A percentile compares a stretch with the other conserved stretches of the same genome.
phyloP scores from a whole-genome alignment of 805 yeast genomes.

The Starmerella apis region DNA sequence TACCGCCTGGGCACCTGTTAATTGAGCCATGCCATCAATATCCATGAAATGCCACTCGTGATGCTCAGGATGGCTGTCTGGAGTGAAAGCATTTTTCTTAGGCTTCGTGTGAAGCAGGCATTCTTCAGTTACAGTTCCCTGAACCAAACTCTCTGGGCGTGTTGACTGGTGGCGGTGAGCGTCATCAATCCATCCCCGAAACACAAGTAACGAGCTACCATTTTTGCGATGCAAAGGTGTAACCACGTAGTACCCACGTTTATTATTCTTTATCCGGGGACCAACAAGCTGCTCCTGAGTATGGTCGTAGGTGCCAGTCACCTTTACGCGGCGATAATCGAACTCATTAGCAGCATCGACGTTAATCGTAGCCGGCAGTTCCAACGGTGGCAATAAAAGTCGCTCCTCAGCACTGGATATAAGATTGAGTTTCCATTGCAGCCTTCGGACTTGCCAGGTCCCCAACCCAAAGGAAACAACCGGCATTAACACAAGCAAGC shows the following conservation, averaged over 20 bases:
- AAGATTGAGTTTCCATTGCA: conserved; percentile 78
- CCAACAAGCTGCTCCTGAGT: conserved; percentile 85
- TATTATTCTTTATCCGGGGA: conserved; percentile 65
- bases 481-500: conserved; percentile 60
- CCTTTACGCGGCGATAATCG: conserved; percentile 70
- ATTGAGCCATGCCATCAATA: conserved; percentile 65
- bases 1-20: conserved; percentile 57
- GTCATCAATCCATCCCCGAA: conserved; percentile 85
- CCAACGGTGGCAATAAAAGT: conserved; percentile 59
- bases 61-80: conserved; percentile 54
- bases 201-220: conserved; percentile 67
- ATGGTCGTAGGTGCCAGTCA: conserved; percentile 72
- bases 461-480: conserved; percentile 76
- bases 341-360: conserved; percentile 60
- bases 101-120: conserved; percentile 66
- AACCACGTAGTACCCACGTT: conserved; percentile 65
- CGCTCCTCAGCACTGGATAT: conserved; percentile 77
- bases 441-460: conserved; percentile 80
- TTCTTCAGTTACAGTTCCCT: conserved; percentile 57
- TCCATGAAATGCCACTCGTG: conserved; percentile 72
- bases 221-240: conserved; percentile 76
- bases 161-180: conserved; percentile 44
- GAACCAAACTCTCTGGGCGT: conserved; percentile 60
- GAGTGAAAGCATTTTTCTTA: conserved; percentile 56
- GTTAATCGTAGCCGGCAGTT: conserved; percentile 48